phyloP scores from a whole-genome alignment of 1,139 yeast genomes.

The Candida freyschussii region DNA sequence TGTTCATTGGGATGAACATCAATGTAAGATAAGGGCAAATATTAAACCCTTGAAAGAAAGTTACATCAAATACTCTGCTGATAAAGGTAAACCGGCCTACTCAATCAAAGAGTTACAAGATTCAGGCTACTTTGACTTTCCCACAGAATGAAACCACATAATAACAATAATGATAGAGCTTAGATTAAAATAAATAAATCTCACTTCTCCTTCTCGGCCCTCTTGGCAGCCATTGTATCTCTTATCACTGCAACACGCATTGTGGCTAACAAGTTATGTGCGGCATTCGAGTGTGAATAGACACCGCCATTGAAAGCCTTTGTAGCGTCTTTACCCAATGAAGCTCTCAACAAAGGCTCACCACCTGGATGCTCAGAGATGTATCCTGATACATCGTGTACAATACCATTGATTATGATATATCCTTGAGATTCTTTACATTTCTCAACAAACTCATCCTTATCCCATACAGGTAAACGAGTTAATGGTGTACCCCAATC shows the following conservation, averaged over 20 bases:
- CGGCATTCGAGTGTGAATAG: slow-evolving; percentile 94
- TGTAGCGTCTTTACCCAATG: slow-evolving; percentile 94
- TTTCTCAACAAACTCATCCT: slow-evolving; percentile 69
- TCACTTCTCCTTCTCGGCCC: slow-evolving; percentile 14
- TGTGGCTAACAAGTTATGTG: slow-evolving; percentile 90
- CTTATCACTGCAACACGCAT: slow-evolving; percentile 93
- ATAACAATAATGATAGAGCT: slow-evolving; percentile 1
- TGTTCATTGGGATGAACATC: slow-evolving; percentile 26
- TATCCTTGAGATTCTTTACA: slow-evolving; percentile 41
- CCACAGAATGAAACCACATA: slow-evolving; percentile 6
- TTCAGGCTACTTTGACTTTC: slow-evolving; percentile 20
- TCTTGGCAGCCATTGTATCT: slow-evolving; percentile 34
- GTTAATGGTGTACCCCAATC: slow-evolving; percentile 92
- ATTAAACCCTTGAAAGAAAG: slow-evolving; percentile 24
- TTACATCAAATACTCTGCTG: slow-evolving; percentile 19
- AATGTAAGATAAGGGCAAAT: slow-evolving; percentile 23
- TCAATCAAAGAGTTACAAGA: slow-evolving; percentile 23
- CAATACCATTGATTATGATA: slow-evolving; percentile 87
- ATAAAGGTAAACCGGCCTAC: slow-evolving; percentile 21
- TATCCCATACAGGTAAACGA: slow-evolving; percentile 88
- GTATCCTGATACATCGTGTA: slow-evolving; percentile 83
- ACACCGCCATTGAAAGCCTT: slow-evolving; percentile 98
- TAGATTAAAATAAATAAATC: background rate
- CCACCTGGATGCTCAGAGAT: slow-evolving; percentile 98
- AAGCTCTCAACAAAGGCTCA: slow-evolving; percentile 75